Percentiles rank a stretch among this genome's conserved stretches.
Evolutionary conservation across 768 basidiomycete genomes (phyloP).

Genomic region (Leucocoprinus leucothites): DNA sequence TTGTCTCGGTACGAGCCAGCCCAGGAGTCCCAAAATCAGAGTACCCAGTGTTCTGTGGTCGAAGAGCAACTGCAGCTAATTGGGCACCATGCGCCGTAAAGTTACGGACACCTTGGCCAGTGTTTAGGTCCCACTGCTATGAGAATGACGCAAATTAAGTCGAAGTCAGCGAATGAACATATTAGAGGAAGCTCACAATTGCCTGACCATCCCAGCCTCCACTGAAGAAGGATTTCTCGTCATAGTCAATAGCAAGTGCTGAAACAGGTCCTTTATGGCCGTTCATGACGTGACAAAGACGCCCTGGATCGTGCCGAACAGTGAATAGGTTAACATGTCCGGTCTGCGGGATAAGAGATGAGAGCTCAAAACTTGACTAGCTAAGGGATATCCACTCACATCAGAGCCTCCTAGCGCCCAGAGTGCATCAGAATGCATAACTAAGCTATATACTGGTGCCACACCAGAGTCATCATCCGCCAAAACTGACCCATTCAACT

Average conservation of each 20-base stretch:
- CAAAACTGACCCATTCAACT: slow-evolving; percentile 22
- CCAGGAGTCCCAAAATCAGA: slow-evolving; percentile 12
- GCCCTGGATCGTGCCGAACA: slow-evolving; percentile 88
- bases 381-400: slow-evolving; percentile 44
- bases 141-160: slow-evolving; percentile 13
- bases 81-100: slow-evolving; percentile 85
- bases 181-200: slow-evolving; percentile 47
- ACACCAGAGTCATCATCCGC: slow-evolving; percentile 49
- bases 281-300: slow-evolving; percentile 64
- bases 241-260: slow-evolving; percentile 73
- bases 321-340: slow-evolving; percentile 95
- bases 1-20: slow-evolving; percentile 1
- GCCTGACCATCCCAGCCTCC: slow-evolving; percentile 95
- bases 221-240: slow-evolving; percentile 85
- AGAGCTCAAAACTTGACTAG: slow-evolving; percentile 13
- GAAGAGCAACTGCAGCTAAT: slow-evolving; percentile 74
- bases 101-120: slow-evolving; percentile 70
- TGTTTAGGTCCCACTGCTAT: slow-evolving; percentile 98
- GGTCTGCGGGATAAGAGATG: slow-evolving; percentile 39
- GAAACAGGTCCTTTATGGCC: slow-evolving; percentile 85
- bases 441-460: slow-evolving; percentile 85
- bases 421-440: slow-evolving; percentile 89
- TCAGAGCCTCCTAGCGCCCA: slow-evolving; percentile 90
- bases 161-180: slow-evolving; percentile 6
- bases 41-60: slow-evolving; percentile 41